These are phyloP conservation scores for Trypanosoma lewisi DNA, from an alignment of 208 protist species.

Conservation along the genomic window DNA sequence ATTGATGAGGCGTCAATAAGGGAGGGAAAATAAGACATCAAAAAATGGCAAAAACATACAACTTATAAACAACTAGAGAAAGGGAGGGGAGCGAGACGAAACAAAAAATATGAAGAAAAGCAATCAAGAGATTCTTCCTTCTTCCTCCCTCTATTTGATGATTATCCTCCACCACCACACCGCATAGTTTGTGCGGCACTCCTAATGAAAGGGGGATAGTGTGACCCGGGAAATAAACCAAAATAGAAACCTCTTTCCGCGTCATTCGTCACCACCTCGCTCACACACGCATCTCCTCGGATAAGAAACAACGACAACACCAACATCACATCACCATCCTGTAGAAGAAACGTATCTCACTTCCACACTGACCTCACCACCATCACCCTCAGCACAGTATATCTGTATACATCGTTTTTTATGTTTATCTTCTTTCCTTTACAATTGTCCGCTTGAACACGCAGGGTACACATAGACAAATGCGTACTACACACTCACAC, in stretches of 20 bases:
- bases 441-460: too few relatives aligned
- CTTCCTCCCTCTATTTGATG: background rate
- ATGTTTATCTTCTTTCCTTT: too few relatives aligned
- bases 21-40: conserved; percentile 18
- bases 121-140: conserved; percentile 2
- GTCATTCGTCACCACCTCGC: too few relatives aligned
- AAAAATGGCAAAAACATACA: conserved; percentile 16
- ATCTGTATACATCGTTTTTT: too few relatives aligned
- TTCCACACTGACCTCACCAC: background rate
- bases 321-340: too few relatives aligned
- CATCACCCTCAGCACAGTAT: background rate
- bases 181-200: too few relatives aligned
- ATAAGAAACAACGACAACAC: background rate
- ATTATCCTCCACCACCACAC: background rate
- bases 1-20: background rate
- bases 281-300: background rate
- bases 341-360: too few relatives aligned
- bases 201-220: too few relatives aligned
- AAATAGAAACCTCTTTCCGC: background rate
- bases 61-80: conserved; percentile 9
- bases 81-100: background rate
- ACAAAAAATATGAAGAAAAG: background rate
- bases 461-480: background rate
- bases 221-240: too few relatives aligned
- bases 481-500: conserved; percentile 11